Evolutionary conservation across 2,329 filamentous ascomycete genomes (phyloP), one percentile per base, ranked within the genome.

Genomic region (Verticillium klebahnii): DNA sequence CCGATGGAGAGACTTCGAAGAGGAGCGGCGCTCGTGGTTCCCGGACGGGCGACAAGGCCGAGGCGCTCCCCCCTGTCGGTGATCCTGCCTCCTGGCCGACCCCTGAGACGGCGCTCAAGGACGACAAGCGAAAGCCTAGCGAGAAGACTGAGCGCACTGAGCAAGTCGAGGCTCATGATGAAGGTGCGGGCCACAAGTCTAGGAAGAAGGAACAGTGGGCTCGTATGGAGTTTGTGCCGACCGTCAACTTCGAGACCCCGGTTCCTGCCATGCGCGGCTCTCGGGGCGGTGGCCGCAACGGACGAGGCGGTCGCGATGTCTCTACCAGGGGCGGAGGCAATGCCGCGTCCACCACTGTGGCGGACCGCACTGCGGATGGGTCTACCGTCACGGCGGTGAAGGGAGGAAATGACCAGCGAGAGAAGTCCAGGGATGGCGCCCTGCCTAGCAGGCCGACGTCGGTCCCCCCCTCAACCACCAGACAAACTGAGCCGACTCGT

Each of bases 81-180:
- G 93, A 98, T 74, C 83, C 91, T 58, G 80, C 86, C 60, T 88
- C 88, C 23, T 99, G 95, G 95, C 95, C 95, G 17, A 98, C 94
- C 2, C 93, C 93, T 0, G 92, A 97, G 68, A 86, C 89, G 59
- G 87, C 89, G 58, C 75, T 76, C 56, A 79, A 82, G 66, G 92
- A 95, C 68, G 85, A 90, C 64, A 91, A 91, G 76, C 88, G 89
- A 70, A 93, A 92, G 74, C 77, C 81, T 1, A 81, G 86, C 60
- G 83, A 88, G 61, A 92, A 92, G 74, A 19, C 17, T 5, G 58
- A 59, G 58, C 78, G 80, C 60, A 75, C 80, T 36, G 79, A 85
- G 25, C 81, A 82, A 14, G 82, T 86, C 56, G 89, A 91, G 64
- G 78, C 75, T 54, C 83, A 87, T 64, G 87, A 84, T n/a, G 77